Evolutionary conservation across 2,329 filamentous ascomycete genomes (phyloP).

Genomic region (Aspergillus ochraceoroseus): DNA sequence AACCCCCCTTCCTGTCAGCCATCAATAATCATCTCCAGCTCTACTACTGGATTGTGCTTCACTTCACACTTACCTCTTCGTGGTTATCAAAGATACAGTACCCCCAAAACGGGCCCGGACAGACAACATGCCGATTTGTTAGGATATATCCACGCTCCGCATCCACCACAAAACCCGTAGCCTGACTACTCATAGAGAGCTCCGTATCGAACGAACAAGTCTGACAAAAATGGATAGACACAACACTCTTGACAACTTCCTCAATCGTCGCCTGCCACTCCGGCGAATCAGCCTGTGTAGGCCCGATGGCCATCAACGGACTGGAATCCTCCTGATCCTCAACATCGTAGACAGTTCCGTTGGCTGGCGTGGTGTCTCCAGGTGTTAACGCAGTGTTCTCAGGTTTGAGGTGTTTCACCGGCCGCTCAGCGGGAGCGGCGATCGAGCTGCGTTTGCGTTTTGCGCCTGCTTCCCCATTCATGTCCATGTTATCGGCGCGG

Average conservation of each 20-base stretch:
- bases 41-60: too few species aligned
- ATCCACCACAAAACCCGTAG: constrained; percentile 96
- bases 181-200: constrained; percentile 84
- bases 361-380: constrained; percentile 41
- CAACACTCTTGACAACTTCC: constrained; percentile 86
- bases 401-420: constrained; percentile 53
- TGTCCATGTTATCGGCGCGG: constrained; percentile 41
- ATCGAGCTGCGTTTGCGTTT: constrained; percentile 56
- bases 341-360: constrained; percentile 44
- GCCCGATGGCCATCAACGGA: constrained; percentile 43
- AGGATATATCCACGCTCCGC: constrained; percentile 84
- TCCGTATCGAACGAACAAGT: constrained; percentile 99
- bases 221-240: constrained; percentile 98
- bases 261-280: constrained; percentile 98
- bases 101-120: constrained; percentile 93
- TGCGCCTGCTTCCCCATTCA: constrained; percentile 46
- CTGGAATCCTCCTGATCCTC: constrained; percentile 47
- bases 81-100: constrained; percentile 99
- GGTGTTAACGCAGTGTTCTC: constrained; percentile 42
- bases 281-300: constrained; percentile 59
- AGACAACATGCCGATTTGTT: constrained; percentile 89
- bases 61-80: constrained; percentile 56
- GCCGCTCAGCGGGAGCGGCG: constrained; percentile 48
- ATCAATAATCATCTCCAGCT: too few species aligned
- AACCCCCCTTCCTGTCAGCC: background rate